Evolutionary conservation across 148 eudicot species (phyloP).

Genomic region (Agrostemma githago): DNA sequence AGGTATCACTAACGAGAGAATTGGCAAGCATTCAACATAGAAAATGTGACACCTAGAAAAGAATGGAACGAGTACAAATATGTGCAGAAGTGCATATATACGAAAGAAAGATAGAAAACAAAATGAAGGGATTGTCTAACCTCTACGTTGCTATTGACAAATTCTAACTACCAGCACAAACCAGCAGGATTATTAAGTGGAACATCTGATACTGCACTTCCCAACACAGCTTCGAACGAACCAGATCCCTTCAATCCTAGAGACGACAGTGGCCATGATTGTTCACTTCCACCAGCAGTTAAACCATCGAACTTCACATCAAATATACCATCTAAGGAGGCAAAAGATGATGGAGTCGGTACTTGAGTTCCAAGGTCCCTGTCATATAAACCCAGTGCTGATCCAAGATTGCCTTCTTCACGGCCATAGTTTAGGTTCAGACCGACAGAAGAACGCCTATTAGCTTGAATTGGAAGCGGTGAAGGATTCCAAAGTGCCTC

Average conservation of each 20-base stretch:
- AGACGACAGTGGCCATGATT: slow-evolving; percentile 60
- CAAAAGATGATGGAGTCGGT: slow-evolving; percentile 38
- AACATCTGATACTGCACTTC: slow-evolving; percentile 56
- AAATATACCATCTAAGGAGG: slow-evolving; percentile 37
- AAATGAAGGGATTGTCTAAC: slow-evolving; percentile 28
- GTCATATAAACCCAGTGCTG: slow-evolving; percentile 34
- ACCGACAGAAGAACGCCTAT: slow-evolving; percentile 40
- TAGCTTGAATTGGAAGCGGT: slow-evolving; percentile 39
- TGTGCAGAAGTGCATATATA: slow-evolving; percentile 2
- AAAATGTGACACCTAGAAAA: slow-evolving; percentile 3
- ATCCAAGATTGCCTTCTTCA: slow-evolving; percentile 37
- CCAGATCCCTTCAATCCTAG: slow-evolving; percentile 54
- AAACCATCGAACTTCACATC: slow-evolving; percentile 49
- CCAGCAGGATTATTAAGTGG: slow-evolving; percentile 58
- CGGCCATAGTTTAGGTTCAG: slow-evolving; percentile 37
- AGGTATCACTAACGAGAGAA: neutral
- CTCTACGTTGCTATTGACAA: slow-evolving; percentile 67
- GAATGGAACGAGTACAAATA: slow-evolving; percentile 1
- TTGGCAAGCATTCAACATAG: neutral
- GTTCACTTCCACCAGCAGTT: slow-evolving; percentile 47
- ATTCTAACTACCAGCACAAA: slow-evolving; percentile 73
- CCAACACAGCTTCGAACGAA: slow-evolving; percentile 59
- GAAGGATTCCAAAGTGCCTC: slow-evolving; percentile 77
- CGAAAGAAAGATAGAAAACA: neutral
- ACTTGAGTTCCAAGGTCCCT: slow-evolving; percentile 38